Evolutionary conservation across 2,329 filamentous ascomycete species (phyloP), one percentile per base, ranked within the genome.

Genomic region (Clarireedia monteithiana): DNA sequence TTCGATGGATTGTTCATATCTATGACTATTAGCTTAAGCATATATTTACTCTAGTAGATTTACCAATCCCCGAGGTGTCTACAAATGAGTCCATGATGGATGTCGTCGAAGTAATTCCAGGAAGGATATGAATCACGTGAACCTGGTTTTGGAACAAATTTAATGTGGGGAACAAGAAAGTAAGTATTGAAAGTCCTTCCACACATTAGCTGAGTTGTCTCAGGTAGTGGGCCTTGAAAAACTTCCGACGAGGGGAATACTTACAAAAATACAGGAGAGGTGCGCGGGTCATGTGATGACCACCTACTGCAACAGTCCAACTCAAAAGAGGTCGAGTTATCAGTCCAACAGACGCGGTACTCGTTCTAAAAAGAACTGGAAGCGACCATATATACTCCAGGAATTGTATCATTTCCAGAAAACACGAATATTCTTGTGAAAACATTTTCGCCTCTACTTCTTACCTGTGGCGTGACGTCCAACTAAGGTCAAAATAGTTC

Each of bases 1-100:
- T 60, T 61, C 17, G 34, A 34, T 3, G 52, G 51, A 30, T 55
- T 50, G 14, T 62, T 62, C 58, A 62, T 54, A 40, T 62, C 60
- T 62, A 45, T 42, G 14, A 30, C 2, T 23, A 46, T 57, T 23
- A 56, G 50, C 39, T 15, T 57, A n/a, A 49, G 23, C 5, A 4
- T 24, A 14, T 10, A 24, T 5, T 14, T 5, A 4, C 17, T 44
- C 46, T 34, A 15, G 40, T 46, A 20, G n/a, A 56, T 47, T 38
- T 52, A 56, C 53, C 53, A 52, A 56, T 56, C 36, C 53, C 53
- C 3, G 53, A 34, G 12, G 48, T 52, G 38, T 56, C 53, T 46
- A 56, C 10, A n/a, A 51, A 40, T 44, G 40, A 30, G 14, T 56
- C 53, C 53, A 56, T 56, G 23, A 30, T 44, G 40, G 17, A n/a